Conservation (phyloP, 495 filamentous ascomycete genomes). For the Lasiosphaeria miniovina region DNA sequence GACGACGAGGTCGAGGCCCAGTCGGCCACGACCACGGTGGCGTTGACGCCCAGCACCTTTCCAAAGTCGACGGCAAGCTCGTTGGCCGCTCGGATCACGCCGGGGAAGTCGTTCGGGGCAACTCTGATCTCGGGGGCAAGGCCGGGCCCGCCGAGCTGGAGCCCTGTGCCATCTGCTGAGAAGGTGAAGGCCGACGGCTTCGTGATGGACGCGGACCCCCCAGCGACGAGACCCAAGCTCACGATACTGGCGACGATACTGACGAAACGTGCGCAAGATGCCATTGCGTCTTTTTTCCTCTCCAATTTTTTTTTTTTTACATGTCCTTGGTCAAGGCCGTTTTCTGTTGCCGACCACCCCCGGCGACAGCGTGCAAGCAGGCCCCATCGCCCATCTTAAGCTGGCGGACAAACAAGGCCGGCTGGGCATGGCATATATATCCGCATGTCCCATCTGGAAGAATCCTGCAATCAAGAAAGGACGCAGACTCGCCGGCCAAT, state of each 20-base stretch:
- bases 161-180: constrained; percentile 12
- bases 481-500: neutral
- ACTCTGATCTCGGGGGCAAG: constrained; percentile 29
- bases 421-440: neutral
- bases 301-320: constrained; percentile 6
- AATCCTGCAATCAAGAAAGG: constrained; percentile 4
- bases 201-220: constrained; percentile 12
- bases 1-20: constrained; percentile 26
- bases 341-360: neutral
- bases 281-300: no score
- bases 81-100: constrained; percentile 46
- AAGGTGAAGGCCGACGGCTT: constrained; percentile 26
- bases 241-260: constrained; percentile 4
- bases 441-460: constrained; percentile 3
- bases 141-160: constrained; percentile 24
- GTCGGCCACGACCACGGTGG: constrained; percentile 26
- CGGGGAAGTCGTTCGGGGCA: constrained; percentile 40
- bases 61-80: constrained; percentile 53
- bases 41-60: constrained; percentile 47
- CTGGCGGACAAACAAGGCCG: neutral
- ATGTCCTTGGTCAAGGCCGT: neutral
- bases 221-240: constrained; percentile 6
- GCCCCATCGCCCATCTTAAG: neutral
- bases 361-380: neutral
- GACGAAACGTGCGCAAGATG: constrained; percentile 9